A percentile compares a stretch with the other conserved stretches of the same genome.
Evolutionary conservation across 352 stramenopile species (phyloP).

Genomic region (Pythium rishiriense): DNA sequence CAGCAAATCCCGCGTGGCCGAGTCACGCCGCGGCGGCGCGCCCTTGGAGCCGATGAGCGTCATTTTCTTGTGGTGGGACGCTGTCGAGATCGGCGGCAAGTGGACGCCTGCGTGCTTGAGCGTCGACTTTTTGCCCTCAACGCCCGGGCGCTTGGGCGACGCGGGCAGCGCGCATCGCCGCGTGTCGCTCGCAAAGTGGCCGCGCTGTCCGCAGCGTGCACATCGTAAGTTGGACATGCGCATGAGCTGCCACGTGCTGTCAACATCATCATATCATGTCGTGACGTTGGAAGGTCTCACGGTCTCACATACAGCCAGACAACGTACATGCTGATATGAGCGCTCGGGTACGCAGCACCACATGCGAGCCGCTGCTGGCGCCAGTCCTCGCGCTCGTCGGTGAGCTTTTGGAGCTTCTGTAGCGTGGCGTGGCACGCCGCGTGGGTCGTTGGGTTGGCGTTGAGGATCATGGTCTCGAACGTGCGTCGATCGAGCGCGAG

Average conservation of each 20-base stretch:
- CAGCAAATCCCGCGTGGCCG: conserved; percentile 49
- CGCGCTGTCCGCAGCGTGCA: conserved; percentile 53
- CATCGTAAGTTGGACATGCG: conserved; percentile 70
- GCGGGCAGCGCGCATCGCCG: conserved; percentile 39
- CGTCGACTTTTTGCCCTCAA: conserved; percentile 14
- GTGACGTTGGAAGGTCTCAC: neutral
- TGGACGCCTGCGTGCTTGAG: neutral
- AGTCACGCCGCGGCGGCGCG: conserved; percentile 3
- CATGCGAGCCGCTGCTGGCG: conserved; percentile 71
- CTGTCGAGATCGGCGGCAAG: conserved; percentile 3
- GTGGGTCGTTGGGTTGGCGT: conserved; percentile 44
- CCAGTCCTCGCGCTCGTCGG: conserved; percentile 66
- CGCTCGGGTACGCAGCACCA: conserved; percentile 61
- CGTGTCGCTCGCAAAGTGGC: conserved; percentile 51
- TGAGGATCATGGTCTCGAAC: conserved; percentile 60
- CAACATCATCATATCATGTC: neutral
- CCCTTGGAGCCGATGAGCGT: conserved; percentile 18
- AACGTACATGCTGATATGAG: conserved; percentile 71
- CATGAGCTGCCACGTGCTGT: conserved; percentile 75
- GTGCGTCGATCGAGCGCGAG: conserved; percentile 62
- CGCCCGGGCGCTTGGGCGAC: conserved; percentile 17
- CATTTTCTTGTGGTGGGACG: conserved; percentile 16
- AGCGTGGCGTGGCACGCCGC: conserved; percentile 39
- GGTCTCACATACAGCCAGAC: neutral
- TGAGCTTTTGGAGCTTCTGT: conserved; percentile 48